Evolutionary conservation across 805 yeast species (phyloP), one percentile per base, ranked within the genome.

Genomic region (Pichia phayaonensis): DNA sequence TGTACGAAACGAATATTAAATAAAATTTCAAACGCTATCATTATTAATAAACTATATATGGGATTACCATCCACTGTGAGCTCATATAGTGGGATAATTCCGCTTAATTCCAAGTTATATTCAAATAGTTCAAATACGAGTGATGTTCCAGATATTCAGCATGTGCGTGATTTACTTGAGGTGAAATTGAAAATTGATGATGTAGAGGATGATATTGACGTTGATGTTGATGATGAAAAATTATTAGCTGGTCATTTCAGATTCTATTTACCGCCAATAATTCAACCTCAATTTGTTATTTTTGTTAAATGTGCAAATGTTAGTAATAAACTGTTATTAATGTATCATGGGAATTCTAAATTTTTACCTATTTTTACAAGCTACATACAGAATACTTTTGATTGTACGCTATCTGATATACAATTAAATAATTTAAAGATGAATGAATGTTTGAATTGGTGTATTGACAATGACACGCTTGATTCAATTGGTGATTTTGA

Each of bases 201-300:
- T 26, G n/a, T 23, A 3, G 44, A 38, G 8, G 34, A n/a, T 8
- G 26, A 38, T 13, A 15, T 20, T 11, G 26, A 38, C n/a, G 11
- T 18, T 8, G 52, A 54, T 41, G 56, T 57, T 13, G 39, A 44
- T 1, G 46, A 38, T 1, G 44, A 44, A n/a, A 39, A 44, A 7
- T 29, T 58, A 22, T 49, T 48, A 23, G 54, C 61, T 15, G 69
- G 70, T 0, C 63, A 62, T 49, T 59, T 66, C 40, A 54, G 69
- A 47, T 65, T 59, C 55, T 60, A 60, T 45, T 48, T 63, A 34
- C 56, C 61, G 20, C 58, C 56, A 18, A 47, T 61, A 1, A 47
- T 65, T 4, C 63, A 64, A 2, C 62, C 59, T 12, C 70, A 66
- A 38, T 40, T 64, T 6, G 16, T 63, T 4, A 57, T 65, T 1